Base-by-base conservation (phyloP, 169 alveolate genomes). In the Cyclospora cayetanensis region DNA sequence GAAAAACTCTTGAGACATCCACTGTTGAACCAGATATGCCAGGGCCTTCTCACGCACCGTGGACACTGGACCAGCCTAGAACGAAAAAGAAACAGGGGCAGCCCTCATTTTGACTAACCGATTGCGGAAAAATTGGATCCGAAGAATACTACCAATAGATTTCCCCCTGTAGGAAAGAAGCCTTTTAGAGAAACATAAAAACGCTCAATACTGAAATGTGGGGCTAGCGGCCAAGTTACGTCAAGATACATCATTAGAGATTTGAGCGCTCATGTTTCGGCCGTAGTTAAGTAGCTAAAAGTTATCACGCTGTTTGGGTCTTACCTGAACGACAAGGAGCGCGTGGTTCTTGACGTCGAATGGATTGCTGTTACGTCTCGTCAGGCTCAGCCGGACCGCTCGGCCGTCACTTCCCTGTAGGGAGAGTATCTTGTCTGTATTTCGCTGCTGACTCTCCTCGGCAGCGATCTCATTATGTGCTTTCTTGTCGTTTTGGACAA, bases 1-100 rank as follows among this genome's bases (percentile, higher is more conserved):
- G 63, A 82, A 82, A 37, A 53, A 82, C 20, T 39, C 25, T 77
- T 82, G 90, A 37, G 65, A 34, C 90, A 82, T 50, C 77, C 63
- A 34, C 37, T n/a, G 90, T 22, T 31, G 20, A n/a, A 53, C 77
- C 53, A 82, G 7, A 39, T 34, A 53, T 41, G 39, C 18, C 18
- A 82, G 37, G 18, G 90, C 90, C 77, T 42, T 46, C 43, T 50
- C 90, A 12, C 25, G 74, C 53, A 82, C 39, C 35, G 27, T 50
- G 31, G 4, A 1, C 50, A 79, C 52, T 12, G 68, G 70, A 0
- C 90, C 90, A 29, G 63, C 90, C 90, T 82, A 77, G 35, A 20
- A 22, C 22, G 22, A 50, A 42, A 15, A 12, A 77, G 20, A 18
- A 31, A 46, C 7, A 46, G 7, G 60, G 60, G 60, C 7, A 15